Conservation (phyloP, 441 rosid genomes). For the Metrosideros polymorpha region DNA sequence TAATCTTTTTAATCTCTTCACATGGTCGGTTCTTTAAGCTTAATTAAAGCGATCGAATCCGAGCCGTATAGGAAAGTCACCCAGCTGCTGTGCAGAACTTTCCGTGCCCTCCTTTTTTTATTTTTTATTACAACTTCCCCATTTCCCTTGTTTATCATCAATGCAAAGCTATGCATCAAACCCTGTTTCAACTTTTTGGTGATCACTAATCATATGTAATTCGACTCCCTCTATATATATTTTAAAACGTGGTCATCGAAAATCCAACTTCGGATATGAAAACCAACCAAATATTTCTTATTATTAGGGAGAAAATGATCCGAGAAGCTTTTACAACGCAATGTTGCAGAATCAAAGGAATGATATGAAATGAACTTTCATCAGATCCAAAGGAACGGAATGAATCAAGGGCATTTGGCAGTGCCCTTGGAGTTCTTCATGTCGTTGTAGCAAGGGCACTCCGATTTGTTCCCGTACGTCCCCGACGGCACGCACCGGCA, state of each 20-base stretch:
- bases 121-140: too few species aligned
- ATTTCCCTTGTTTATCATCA: too few species aligned
- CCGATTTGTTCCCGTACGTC: constrained; percentile 15
- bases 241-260: not conserved
- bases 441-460: constrained; percentile 20
- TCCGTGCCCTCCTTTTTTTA: too few species aligned
- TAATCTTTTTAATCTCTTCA: too few species aligned
- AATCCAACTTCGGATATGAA: not conserved
- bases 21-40: too few species aligned
- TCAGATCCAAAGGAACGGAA: not conserved
- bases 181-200: too few species aligned
- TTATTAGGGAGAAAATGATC: not conserved
- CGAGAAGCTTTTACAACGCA: not conserved
- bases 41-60: too few species aligned
- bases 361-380: not conserved
- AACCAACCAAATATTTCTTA: not conserved
- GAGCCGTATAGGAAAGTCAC: too few species aligned
- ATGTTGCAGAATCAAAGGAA: not conserved
- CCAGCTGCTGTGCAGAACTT: too few species aligned
- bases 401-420: constrained; percentile 17
- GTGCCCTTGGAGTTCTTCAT: constrained; percentile 14
- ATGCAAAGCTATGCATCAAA: too few species aligned
- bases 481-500: constrained; percentile 24
- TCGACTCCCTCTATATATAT: not conserved
- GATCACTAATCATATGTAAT: too few species aligned